Base-by-base conservation (phyloP, 2,329 filamentous ascomycete species). In the Xylogone sp. region DNA sequence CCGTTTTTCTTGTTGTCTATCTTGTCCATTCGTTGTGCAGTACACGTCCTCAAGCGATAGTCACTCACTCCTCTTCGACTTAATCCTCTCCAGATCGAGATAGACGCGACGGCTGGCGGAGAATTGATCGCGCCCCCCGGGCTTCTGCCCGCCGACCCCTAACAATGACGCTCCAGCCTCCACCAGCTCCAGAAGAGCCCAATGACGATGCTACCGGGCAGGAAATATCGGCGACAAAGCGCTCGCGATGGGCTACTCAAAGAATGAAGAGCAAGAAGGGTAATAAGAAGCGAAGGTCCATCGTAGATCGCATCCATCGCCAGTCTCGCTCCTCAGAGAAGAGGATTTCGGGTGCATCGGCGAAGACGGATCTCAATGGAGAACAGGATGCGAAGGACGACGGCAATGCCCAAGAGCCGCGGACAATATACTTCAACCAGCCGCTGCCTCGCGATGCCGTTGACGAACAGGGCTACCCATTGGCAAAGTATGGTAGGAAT, bases 211-310 rank as follows among this genome's bases (percentile, higher is more conserved):
- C 79, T 47, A 27, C 24, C 24, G 6, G 18, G 44, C 18, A 44
- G 51, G 80, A 43, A 80, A 16, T 16, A 13, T 7, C 78, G 56
- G 78, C 81, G 8, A 87, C 85, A 20, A 90, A 93, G 67, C 81
- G 92, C 66, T 85, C 94, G 69, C 81, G 94, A 83, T 97, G 94
- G 94, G 93, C 94, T 18, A 97, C 94, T n/a, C 89, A 92, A 65
- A 89, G 90, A 68, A 82, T 88, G 69, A 84, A 85, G 13, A 83
- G 88, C 62, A 81, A 84, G 65, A 88, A 85, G 67, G 90, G 87
- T 58, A 77, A 79, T 60, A 79, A 82, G 67, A 97, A 97, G 77
- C 85, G 94, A 56, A 75, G 86, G 52, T 94, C 89, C 44, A 85
- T 97, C 57, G 82, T 94, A 63, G 85, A 88, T 63, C 86, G 91